These are phyloP conservation scores for Fragaria iinumae DNA, from an alignment of 306 rosid species.

Conservation along the genomic window DNA sequence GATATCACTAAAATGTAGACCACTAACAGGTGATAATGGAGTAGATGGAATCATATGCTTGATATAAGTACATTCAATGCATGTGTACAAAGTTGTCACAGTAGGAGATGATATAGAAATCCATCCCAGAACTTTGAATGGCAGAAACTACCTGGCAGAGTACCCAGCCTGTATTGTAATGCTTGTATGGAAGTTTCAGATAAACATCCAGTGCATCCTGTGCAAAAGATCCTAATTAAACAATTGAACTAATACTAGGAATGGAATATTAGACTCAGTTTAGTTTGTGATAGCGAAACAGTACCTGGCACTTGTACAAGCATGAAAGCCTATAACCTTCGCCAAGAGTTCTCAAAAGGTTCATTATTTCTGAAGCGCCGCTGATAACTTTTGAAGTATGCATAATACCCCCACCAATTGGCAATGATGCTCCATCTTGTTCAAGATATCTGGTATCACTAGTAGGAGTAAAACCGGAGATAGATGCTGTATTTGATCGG, in stretches of 20 bases:
- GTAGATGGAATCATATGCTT: neutral
- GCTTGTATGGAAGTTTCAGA: constrained; percentile 82
- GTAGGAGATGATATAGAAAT: neutral
- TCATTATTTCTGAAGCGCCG: constrained; percentile 72
- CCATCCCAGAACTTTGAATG: constrained; percentile 9
- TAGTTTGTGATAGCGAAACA: constrained; percentile 24
- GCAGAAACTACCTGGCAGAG: constrained; percentile 80
- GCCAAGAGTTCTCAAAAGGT: constrained; percentile 81
- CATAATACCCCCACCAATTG: constrained; percentile 47
- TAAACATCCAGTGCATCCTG: constrained; percentile 92
- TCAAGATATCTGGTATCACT: constrained; percentile 60
- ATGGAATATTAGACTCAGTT: constrained; percentile 19
- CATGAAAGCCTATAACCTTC: constrained; percentile 92
- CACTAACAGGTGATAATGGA: constrained; percentile 5
- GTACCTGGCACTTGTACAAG: constrained; percentile 89
- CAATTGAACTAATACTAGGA: constrained; percentile 23
- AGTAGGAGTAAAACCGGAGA: constrained; percentile 52
- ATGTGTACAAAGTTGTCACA: neutral
- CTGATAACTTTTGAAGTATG: constrained; percentile 53
- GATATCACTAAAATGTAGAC: constrained; percentile 1
- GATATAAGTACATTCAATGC: neutral
- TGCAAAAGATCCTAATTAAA: constrained; percentile 24
- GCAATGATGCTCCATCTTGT: constrained; percentile 45
- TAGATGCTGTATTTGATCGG: constrained; percentile 51
- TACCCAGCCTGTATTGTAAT: constrained; percentile 95